Evolutionary conservation across 1,284 basidiomycete genomes (phyloP).

Genomic region (Ceratobasidium sp.): DNA sequence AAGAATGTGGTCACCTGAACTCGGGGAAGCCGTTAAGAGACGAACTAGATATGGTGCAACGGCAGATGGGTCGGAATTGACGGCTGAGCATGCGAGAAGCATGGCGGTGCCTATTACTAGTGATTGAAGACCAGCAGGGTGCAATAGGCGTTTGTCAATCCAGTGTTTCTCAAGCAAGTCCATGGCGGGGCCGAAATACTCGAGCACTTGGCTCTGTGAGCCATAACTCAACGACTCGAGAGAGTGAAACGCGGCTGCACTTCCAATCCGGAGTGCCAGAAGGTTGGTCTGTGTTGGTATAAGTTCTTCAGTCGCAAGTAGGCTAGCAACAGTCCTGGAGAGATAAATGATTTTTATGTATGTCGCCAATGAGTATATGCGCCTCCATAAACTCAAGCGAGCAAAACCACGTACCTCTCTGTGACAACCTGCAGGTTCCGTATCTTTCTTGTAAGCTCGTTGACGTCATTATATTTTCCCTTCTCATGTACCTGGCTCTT

Average conservation of each 20-base stretch:
- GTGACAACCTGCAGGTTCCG: slow-evolving; percentile 1
- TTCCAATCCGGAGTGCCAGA: background rate
- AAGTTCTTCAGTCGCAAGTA: background rate
- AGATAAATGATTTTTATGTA: too few species aligned
- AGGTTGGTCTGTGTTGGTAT: background rate
- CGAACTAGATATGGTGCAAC: too few species aligned
- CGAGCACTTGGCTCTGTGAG: too few species aligned
- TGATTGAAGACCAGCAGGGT: background rate
- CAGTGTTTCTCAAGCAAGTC: too few species aligned
- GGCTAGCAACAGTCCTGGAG: too few species aligned
- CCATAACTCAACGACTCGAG: background rate
- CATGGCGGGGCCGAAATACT: too few species aligned
- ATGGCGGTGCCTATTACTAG: background rate
- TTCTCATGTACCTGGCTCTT: too few species aligned
- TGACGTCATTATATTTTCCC: background rate
- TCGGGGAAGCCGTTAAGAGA: too few species aligned
- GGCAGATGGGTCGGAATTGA: too few species aligned
- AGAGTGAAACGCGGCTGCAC: background rate
- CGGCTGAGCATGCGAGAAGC: background rate
- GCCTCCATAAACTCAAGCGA: background rate
- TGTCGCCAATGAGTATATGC: too few species aligned
- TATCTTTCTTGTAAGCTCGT: background rate
- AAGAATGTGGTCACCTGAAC: too few species aligned
- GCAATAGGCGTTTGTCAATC: too few species aligned
- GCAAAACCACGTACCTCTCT: background rate